Evolutionary conservation across 2,329 filamentous ascomycete species (phyloP).

Genomic region (Fusarium chlamydosporum): DNA sequence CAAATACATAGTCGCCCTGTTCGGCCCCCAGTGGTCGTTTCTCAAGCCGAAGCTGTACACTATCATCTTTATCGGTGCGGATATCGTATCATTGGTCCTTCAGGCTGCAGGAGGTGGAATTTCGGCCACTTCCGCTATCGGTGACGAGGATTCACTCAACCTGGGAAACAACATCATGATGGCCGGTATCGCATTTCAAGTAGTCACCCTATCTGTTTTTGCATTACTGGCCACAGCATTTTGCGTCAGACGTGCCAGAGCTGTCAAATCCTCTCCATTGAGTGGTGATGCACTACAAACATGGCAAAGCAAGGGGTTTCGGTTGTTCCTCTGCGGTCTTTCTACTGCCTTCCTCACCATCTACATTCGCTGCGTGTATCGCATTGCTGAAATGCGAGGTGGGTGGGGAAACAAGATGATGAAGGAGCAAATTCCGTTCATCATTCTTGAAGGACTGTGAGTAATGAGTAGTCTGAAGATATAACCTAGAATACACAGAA

Average conservation of each 20-base stretch:
- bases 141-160: not conserved
- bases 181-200: conserved; percentile 19
- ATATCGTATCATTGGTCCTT: conserved; percentile 9
- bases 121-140: conserved; percentile 5
- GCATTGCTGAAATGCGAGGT: conserved; percentile 23
- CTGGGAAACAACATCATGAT: conserved; percentile 20
- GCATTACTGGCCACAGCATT: conserved; percentile 4
- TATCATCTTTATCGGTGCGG: conserved; percentile 19
- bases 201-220: conserved; percentile 17
- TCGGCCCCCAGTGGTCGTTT: conserved; percentile 16
- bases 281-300: not conserved
- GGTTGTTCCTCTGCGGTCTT: conserved; percentile 3
- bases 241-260: not conserved
- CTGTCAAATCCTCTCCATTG: not conserved
- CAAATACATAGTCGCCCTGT: conserved; percentile 13
- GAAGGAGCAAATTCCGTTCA: conserved; percentile 20
- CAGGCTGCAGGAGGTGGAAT: conserved; percentile 25
- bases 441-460: conserved; percentile 19
- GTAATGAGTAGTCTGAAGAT: fast-evolving
- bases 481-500: fast-evolving
- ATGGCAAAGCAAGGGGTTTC: not conserved
- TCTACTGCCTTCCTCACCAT: conserved; percentile 10
- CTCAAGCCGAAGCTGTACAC: conserved; percentile 25
- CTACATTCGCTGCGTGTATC: conserved; percentile 26
- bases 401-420: conserved; percentile 12